Base-by-base conservation (phyloP, 495 filamentous ascomycete species). In the Aspergillus funiculosus region DNA sequence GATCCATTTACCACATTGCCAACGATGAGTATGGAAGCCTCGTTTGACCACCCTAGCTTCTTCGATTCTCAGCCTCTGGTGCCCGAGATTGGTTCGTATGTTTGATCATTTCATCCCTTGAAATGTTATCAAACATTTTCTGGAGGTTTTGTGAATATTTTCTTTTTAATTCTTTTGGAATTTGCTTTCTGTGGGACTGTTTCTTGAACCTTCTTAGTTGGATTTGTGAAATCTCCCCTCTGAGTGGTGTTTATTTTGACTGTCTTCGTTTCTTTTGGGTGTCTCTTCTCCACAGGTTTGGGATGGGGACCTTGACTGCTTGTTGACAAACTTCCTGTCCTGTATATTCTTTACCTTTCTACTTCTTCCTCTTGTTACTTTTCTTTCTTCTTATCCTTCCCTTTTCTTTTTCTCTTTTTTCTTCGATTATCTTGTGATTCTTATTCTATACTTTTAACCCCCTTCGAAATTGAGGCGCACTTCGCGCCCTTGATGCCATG, bases 31-130 rank as follows among this genome's bases (percentile, higher is more conserved):
- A 20, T 64, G 11, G 58, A 58, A 27, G n/a, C 57, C 10, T 51
- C 63, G 15, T 53, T 67, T 17, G 62, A 68, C 41, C 43, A 40
- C 22, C 56, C 65, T 8, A 70, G 63, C 43, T 73, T 62, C 39
- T 39, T 67, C 31, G 62, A 62, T 18, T 43, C 64, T 13, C 61
- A 67, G 39, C 52, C 57, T 18, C 31, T 66, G 21, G 53, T 55
- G 21, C 53, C 64, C 19, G 67, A 66, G 51, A 52, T 65, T 32
- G 61, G 66, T 43, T 56, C 62, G 36, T 68, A 63, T 63, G 61
- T 67, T 45, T 57, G 46, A 53, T 51, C 28, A 43, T 36, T 35
- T 34, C 14, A 9, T 34, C n/a, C 19, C 18, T 40, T 35, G 6
- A 6, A n/a, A 13, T 18, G 22, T 42, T 21, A 6, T 1, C 11